phyloP scores from a whole-genome alignment of 1,284 basidiomycete genomes.

The Wolfiporia cocos region DNA sequence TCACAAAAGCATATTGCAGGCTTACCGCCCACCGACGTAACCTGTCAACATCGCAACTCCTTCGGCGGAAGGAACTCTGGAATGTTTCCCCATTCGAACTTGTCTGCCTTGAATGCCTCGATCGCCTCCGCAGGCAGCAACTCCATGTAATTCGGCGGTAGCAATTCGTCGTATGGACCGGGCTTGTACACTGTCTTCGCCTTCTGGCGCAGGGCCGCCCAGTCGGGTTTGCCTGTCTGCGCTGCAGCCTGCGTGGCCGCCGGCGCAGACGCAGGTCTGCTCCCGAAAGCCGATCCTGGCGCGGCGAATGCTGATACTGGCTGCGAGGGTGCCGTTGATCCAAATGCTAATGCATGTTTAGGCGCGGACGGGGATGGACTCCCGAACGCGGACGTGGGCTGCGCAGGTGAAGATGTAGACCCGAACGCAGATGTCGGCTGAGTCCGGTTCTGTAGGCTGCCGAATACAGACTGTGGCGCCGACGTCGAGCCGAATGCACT shows the following conservation, averaged over 20 bases:
- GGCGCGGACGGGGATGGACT: neutral
- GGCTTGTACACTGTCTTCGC: conserved; percentile 36
- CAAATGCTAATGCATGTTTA: neutral
- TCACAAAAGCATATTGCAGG: too few relatives aligned
- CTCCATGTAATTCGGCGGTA: conserved; percentile 54
- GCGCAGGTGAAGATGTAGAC: conserved; percentile 4
- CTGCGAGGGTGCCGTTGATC: neutral
- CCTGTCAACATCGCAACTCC: conserved; percentile 52
- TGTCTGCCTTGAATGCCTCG: conserved; percentile 53
- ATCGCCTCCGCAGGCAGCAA: conserved; percentile 45
- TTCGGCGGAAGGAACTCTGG: conserved; percentile 77
- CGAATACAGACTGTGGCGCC: conserved; percentile 26
- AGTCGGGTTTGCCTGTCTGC: conserved; percentile 17
- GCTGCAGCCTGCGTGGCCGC: neutral
- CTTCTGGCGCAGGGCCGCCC: conserved; percentile 26
- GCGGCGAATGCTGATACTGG: conserved; percentile 21
- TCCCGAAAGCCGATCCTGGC: conserved; percentile 4
- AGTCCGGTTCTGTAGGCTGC: conserved; percentile 5
- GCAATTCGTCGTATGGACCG: conserved; percentile 49
- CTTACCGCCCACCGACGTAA: too few relatives aligned
- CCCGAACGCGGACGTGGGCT: conserved; percentile 19
- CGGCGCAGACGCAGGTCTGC: neutral
- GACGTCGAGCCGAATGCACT: too few relatives aligned
- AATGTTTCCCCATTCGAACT: conserved; percentile 69
- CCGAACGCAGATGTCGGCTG: conserved; percentile 20